Evolutionary conservation across 1,284 basidiomycete genomes (phyloP).

Genomic region (Trametes sp.): DNA sequence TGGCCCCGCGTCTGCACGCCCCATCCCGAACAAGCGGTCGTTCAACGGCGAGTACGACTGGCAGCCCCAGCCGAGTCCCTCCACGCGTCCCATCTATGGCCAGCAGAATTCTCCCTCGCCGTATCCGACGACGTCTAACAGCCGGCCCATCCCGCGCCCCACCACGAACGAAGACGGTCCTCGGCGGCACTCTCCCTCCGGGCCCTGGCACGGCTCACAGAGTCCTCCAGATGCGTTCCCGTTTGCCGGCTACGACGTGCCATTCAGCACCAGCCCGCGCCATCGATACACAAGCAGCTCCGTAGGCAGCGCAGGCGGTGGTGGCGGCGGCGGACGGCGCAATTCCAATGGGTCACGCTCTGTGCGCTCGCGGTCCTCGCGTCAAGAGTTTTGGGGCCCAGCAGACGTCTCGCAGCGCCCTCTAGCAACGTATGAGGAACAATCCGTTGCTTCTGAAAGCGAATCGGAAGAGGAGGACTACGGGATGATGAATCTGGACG

Average conservation of each 20-base stretch:
- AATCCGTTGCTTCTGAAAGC: conserved; percentile 42
- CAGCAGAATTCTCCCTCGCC: conserved; percentile 22
- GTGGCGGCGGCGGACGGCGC: conserved; percentile 26
- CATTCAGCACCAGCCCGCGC: conserved; percentile 21
- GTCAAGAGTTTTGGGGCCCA: conserved; percentile 32
- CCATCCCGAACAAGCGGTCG: conserved; percentile 33
- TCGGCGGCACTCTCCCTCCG: conserved; percentile 28
- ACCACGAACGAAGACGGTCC: conserved; percentile 20
- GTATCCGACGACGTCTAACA: conserved; percentile 18
- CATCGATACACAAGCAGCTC: conserved; percentile 19
- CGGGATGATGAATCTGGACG: conserved; percentile 44
- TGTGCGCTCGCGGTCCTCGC: conserved; percentile 38
- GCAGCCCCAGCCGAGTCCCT: conserved; percentile 25
- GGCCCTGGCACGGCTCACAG: conserved; percentile 25
- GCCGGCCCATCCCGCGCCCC: conserved; percentile 29
- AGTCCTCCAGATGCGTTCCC: conserved; percentile 28
- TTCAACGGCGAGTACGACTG: conserved; percentile 31
- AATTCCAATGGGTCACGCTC: conserved; percentile 38
- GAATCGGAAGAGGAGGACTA: conserved; percentile 41
- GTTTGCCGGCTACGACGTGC: conserved; percentile 26
- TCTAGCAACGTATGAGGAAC: conserved; percentile 42
- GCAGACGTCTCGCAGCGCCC: conserved; percentile 26
- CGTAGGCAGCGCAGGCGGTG: conserved; percentile 12
- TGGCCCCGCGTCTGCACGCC: conserved; percentile 27
- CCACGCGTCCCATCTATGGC: conserved; percentile 13